phyloP scores from a whole-genome alignment of 371 early-diverging fungal species.

The Smittium mucronatum region DNA sequence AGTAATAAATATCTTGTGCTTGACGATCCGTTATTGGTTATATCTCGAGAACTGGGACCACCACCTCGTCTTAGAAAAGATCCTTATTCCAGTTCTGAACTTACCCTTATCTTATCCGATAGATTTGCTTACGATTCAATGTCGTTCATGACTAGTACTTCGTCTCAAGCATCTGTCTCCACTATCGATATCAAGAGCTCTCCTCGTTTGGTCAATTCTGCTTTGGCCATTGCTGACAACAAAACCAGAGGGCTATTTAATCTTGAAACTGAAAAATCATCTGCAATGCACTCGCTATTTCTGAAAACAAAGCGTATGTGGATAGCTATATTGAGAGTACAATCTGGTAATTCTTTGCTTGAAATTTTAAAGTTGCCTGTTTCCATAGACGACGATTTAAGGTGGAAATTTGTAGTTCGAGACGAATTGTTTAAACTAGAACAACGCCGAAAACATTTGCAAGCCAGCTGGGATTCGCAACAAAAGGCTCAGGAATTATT shows the following conservation, averaged over 20 bases:
- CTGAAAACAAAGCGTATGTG: slow-evolving; percentile 83
- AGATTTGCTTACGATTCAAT: slow-evolving; percentile 43
- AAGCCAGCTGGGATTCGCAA: not conserved
- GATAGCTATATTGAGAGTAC: slow-evolving; percentile 65
- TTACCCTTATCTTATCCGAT: slow-evolving; percentile 54
- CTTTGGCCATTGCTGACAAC: not conserved
- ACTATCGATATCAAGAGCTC: slow-evolving; percentile 40
- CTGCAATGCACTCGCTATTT: slow-evolving; percentile 47
- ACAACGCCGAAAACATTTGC: slow-evolving; percentile 7
- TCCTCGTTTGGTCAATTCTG: slow-evolving; percentile 27
- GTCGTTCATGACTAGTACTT: slow-evolving; percentile 33
- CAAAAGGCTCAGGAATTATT: slow-evolving; percentile 6
- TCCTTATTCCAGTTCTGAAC: slow-evolving; percentile 44
- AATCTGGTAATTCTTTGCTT: slow-evolving; percentile 62
- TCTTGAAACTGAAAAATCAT: slow-evolving; percentile 31
- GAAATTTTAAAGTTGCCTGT: slow-evolving; percentile 68
- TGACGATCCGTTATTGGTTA: slow-evolving; percentile 60
- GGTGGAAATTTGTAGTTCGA: slow-evolving; percentile 43
- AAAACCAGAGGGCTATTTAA: slow-evolving; percentile 18
- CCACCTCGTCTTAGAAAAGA: slow-evolving; percentile 49
- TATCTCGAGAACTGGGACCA: slow-evolving; percentile 69
- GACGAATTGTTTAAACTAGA: slow-evolving; percentile 30
- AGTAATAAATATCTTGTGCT: slow-evolving; percentile 25
- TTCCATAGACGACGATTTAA: slow-evolving; percentile 53
- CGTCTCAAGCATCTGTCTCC: not conserved